Conservation (phyloP, 805 yeast genomes). For the Candida michaelii region DNA sequence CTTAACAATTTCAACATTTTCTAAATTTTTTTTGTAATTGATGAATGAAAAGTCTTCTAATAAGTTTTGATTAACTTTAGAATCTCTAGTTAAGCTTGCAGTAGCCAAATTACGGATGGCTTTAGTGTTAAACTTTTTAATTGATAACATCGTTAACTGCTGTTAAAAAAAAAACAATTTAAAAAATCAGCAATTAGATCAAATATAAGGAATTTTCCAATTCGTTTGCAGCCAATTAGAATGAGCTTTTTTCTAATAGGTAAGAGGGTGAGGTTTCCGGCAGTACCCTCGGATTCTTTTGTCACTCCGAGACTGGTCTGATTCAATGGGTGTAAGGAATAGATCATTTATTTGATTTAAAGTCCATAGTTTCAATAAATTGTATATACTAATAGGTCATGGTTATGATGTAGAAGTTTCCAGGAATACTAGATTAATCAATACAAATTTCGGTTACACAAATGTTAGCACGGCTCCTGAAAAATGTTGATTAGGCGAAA, state of each 20-base stretch:
- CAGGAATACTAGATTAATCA: too few species aligned
- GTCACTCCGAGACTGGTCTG: neutral
- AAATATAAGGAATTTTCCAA: conserved; percentile 5
- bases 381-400: too few species aligned
- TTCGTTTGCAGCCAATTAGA: conserved; percentile 15
- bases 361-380: too few species aligned
- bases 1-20: conserved; percentile 82
- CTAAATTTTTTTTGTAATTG: conserved; percentile 87
- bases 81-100: conserved; percentile 57
- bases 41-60: conserved; percentile 82
- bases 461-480: too few species aligned
- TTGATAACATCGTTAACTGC: conserved; percentile 35
- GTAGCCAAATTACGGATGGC: conserved; percentile 53
- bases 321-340: too few species aligned
- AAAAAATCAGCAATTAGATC: conserved; percentile 6
- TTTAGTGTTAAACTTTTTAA: conserved; percentile 30
- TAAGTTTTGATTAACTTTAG: conserved; percentile 77
- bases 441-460: too few species aligned
- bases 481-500: too few species aligned
- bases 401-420: too few species aligned
- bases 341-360: too few species aligned
- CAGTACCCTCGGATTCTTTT: conserved; percentile 2
- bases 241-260: conserved; percentile 13
- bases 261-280: conserved; percentile 5
- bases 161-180: conserved; percentile 2